phyloP scores from a whole-genome alignment of 1,284 basidiomycete genomes.

The Austroboletus niveus region DNA sequence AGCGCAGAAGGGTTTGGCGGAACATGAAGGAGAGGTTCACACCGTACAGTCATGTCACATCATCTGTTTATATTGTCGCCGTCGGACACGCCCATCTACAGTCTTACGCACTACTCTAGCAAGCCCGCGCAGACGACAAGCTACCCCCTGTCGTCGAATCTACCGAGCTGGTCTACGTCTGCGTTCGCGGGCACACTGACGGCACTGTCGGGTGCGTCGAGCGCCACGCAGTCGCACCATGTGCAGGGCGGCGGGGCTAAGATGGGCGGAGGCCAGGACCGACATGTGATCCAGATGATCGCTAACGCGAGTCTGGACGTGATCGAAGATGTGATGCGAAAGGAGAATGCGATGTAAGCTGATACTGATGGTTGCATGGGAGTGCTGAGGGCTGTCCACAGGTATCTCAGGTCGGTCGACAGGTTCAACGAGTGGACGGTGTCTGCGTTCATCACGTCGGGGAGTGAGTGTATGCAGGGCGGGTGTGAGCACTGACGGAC shows the following conservation, averaged over 20 bases:
- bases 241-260: constrained; percentile 59
- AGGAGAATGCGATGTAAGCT: constrained; percentile 81
- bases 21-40: constrained; percentile 4
- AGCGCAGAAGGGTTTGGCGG: background rate
- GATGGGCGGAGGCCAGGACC: constrained; percentile 74
- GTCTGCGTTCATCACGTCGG: constrained; percentile 90
- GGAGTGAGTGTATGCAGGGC: constrained; percentile 60
- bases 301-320: constrained; percentile 89
- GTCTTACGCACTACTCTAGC: constrained; percentile 73
- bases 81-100: constrained; percentile 80
- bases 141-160: constrained; percentile 72
- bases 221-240: constrained; percentile 58
- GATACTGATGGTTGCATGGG: constrained; percentile 7
- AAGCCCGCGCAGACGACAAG: constrained; percentile 59
- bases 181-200: constrained; percentile 86
- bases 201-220: constrained; percentile 78
- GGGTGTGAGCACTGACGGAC: constrained; percentile 9
- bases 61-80: constrained; percentile 81
- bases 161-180: constrained; percentile 83
- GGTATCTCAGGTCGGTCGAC: constrained; percentile 92
- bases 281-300: constrained; percentile 96
- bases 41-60: constrained; percentile 60
- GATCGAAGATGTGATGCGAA: constrained; percentile 87
- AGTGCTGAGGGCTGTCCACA: constrained; percentile 36
- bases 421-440: constrained; percentile 98